These are phyloP conservation scores for Hirsutella rhossiliensis DNA, from an alignment of 2,329 filamentous ascomycete species.

Conservation along the genomic window DNA sequence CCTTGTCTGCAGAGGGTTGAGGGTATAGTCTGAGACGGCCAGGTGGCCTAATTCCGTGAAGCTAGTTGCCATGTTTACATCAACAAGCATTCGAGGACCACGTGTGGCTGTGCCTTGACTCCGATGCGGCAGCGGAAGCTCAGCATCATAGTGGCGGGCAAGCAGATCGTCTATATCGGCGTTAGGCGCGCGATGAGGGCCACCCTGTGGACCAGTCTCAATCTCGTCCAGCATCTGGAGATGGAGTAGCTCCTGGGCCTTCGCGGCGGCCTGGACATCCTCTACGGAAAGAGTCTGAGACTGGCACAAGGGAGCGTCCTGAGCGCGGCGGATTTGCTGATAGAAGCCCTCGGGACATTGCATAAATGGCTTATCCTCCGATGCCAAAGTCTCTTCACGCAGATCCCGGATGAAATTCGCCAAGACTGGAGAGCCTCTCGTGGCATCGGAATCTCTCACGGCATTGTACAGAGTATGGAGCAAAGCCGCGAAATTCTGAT, in stretches of 20 bases:
- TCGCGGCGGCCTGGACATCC: constrained; percentile 3
- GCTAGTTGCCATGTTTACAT: too few species aligned
- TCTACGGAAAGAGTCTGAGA: background rate
- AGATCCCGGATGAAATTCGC: constrained; percentile 2
- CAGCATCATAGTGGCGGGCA: too few species aligned
- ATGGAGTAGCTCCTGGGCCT: constrained; percentile 4
- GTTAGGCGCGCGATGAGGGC: too few species aligned
- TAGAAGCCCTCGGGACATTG: constrained; percentile 2
- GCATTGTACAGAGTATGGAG: constrained; percentile 3
- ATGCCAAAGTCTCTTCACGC: background rate
- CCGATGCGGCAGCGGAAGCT: too few species aligned
- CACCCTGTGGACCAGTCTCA: too few species aligned
- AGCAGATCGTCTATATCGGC: too few species aligned
- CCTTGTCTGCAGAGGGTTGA: too few species aligned
- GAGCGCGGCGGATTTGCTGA: constrained; percentile 3
- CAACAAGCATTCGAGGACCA: too few species aligned
- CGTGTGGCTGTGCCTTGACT: too few species aligned
- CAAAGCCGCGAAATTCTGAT: constrained; percentile 4
- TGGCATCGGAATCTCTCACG: constrained; percentile 3
- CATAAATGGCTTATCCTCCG: constrained; percentile 1
- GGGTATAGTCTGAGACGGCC: too few species aligned
- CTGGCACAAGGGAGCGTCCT: background rate
- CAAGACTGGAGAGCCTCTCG: constrained; percentile 3
- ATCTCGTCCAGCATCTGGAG: constrained; percentile 1
- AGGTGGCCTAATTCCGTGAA: too few species aligned